phyloP scores from a whole-genome alignment of 805 yeast species.

The Candida palmyrensis region DNA sequence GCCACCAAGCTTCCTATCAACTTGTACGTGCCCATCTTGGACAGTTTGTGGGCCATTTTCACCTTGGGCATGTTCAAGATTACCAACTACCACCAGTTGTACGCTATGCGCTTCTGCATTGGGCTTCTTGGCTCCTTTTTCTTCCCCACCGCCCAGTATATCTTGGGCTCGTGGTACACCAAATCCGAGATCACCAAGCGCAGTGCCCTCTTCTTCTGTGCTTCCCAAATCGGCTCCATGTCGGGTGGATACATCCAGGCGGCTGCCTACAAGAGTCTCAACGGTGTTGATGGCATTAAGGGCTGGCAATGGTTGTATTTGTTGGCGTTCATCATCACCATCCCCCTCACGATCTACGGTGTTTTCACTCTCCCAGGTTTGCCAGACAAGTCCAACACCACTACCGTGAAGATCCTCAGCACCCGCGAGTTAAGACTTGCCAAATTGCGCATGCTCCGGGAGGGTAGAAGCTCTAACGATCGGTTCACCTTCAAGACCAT shows the following conservation, averaged over 20 bases:
- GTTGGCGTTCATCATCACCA: slow-evolving; percentile 39
- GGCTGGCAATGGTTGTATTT: slow-evolving; percentile 29
- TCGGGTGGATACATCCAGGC: slow-evolving; percentile 32
- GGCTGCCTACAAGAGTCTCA: slow-evolving; percentile 41
- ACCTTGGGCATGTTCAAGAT: slow-evolving; percentile 16
- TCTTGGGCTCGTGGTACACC: slow-evolving; percentile 19
- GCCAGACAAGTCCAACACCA: slow-evolving; percentile 1
- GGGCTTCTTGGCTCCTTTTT: slow-evolving; percentile 21
- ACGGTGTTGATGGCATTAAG: slow-evolving; percentile 31
- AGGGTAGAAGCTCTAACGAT: slow-evolving; percentile 13
- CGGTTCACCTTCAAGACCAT: slow-evolving; percentile 8
- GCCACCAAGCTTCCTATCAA: slow-evolving; percentile 14
- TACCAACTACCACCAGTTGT: slow-evolving; percentile 13
- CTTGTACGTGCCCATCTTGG: slow-evolving; percentile 9
- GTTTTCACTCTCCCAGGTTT: slow-evolving; percentile 6
- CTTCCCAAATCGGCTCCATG: slow-evolving; percentile 24
- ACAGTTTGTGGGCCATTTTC: slow-evolving; percentile 16
- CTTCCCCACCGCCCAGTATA: slow-evolving; percentile 21
- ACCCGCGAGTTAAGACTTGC: slow-evolving; percentile 7
- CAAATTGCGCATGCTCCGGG: slow-evolving; percentile 8
- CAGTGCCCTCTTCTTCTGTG: slow-evolving; percentile 20
- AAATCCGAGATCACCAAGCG: slow-evolving; percentile 18
- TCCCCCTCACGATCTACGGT: slow-evolving; percentile 28
- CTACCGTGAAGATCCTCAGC: slow-evolving; percentile 4
- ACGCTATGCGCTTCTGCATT: slow-evolving; percentile 19